These are phyloP conservation scores for Boletus tylopilopsis DNA, from an alignment of 768 basidiomycete genomes.

Conservation along the genomic window DNA sequence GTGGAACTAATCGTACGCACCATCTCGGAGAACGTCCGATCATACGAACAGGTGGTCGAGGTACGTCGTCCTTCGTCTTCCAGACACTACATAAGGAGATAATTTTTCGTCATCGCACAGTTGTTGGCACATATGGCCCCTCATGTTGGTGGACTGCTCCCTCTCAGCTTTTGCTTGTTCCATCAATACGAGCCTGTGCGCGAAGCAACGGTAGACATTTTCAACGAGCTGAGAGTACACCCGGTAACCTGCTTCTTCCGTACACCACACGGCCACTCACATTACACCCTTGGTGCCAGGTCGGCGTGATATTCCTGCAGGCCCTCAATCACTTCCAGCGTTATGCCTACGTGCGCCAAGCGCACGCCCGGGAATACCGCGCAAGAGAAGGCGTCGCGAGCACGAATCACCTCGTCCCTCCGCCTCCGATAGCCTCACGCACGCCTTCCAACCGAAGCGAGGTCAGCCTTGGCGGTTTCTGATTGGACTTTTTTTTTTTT, in stretches of 20 bases:
- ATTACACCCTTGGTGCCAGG: slow-evolving; percentile 43
- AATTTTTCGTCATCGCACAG: slow-evolving; percentile 39
- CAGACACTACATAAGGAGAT: too few species aligned
- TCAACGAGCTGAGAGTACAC: slow-evolving; percentile 73
- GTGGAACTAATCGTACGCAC: slow-evolving; percentile 70
- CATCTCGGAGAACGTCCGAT: slow-evolving; percentile 65
- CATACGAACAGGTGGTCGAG: slow-evolving; percentile 89
- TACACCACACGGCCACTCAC: background rate
- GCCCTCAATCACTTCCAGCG: slow-evolving; percentile 86
- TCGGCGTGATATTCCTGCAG: slow-evolving; percentile 75
- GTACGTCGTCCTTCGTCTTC: slow-evolving; percentile 38
- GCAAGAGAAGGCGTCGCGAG: slow-evolving; percentile 25
- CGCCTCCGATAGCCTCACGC: slow-evolving; percentile 29
- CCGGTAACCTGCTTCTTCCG: slow-evolving; percentile 50
- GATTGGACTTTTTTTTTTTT: background rate
- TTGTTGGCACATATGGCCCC: slow-evolving; percentile 75
- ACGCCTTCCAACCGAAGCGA: slow-evolving; percentile 47
- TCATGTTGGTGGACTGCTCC: slow-evolving; percentile 77
- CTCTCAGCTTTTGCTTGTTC: slow-evolving; percentile 86
- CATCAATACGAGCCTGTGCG: slow-evolving; percentile 78
- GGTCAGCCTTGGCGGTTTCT: slow-evolving; percentile 37
- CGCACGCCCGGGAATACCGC: slow-evolving; percentile 58
- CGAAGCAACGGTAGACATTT: slow-evolving; percentile 77
- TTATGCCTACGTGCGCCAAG: slow-evolving; percentile 82
- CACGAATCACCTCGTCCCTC: slow-evolving; percentile 33